Conservation (phyloP, 2,329 filamentous ascomycete species). For the Blastomyces parvus region DNA sequence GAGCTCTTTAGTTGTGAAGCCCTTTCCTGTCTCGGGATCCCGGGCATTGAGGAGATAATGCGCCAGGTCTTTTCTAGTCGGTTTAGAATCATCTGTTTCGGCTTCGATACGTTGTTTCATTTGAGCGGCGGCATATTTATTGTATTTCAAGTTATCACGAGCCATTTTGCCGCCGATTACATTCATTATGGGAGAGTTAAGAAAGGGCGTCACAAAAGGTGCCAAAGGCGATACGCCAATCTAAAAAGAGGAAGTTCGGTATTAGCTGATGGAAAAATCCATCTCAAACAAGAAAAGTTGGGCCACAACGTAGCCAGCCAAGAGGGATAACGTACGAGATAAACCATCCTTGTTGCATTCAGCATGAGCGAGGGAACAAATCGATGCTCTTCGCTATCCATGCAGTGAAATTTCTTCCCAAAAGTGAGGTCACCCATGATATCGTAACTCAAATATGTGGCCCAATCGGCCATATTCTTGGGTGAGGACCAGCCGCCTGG, state of each 20-base stretch:
- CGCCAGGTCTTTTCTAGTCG: conserved; percentile 40
- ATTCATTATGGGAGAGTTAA: conserved; percentile 15
- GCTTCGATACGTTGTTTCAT: conserved; percentile 35
- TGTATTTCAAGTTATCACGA: conserved; percentile 13
- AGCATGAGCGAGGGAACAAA: conserved; percentile 23
- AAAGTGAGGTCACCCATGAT: conserved; percentile 31
- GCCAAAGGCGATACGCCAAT: conserved; percentile 11
- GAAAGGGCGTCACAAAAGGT: conserved; percentile 15
- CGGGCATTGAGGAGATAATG: conserved; percentile 40
- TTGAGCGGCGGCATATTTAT: conserved; percentile 23
- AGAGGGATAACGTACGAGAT: conserved; percentile 10
- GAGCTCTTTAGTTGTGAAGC: conserved; percentile 38
- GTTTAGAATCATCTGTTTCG: conserved; percentile 19
- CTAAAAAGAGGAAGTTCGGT: background rate
- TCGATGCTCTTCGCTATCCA: conserved; percentile 15
- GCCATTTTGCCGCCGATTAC: conserved; percentile 17
- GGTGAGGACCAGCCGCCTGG: conserved; percentile 18
- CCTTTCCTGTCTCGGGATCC: conserved; percentile 38
- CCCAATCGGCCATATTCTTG: conserved; percentile 24
- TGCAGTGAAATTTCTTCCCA: conserved; percentile 28
- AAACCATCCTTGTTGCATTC: conserved; percentile 13
- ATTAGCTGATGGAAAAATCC: background rate
- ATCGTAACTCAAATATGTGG: conserved; percentile 28
- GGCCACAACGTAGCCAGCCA: background rate
- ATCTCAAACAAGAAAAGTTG: conserved; percentile 1